Percentiles rank a stretch among this genome's conserved stretches.
Conservation (phyloP, 2,329 filamentous ascomycete species). For the Aureobasidium sp. region DNA sequence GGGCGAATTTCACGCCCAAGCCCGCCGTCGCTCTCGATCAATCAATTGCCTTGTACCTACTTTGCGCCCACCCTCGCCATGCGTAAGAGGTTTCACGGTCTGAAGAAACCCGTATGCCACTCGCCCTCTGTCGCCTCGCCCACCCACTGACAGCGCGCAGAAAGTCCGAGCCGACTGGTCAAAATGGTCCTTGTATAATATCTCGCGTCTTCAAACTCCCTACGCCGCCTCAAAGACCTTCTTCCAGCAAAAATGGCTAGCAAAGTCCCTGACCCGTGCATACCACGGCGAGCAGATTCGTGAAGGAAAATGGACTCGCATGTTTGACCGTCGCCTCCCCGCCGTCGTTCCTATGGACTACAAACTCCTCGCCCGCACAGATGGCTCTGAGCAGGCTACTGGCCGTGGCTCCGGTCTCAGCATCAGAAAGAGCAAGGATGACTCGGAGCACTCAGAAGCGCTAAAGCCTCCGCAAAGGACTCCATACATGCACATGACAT, state of each 20-base stretch:
- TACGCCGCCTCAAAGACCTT: constrained; percentile 55
- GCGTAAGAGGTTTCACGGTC: constrained; percentile 17
- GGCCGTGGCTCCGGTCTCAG: constrained; percentile 73
- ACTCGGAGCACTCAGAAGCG: constrained; percentile 16
- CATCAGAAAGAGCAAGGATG: constrained; percentile 18
- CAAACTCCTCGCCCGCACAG: constrained; percentile 66
- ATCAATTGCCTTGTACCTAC: neutral
- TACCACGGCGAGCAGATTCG: constrained; percentile 95
- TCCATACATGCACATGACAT: constrained; percentile 95
- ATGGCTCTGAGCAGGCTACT: constrained; percentile 76
- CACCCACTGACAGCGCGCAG: constrained; percentile 40
- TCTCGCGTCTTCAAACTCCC: constrained; percentile 51
- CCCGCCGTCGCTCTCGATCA: neutral
- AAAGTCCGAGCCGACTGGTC: constrained; percentile 95
- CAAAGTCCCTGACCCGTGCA: constrained; percentile 73
- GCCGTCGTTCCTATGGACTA: constrained; percentile 83
- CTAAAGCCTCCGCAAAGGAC: constrained; percentile 44
- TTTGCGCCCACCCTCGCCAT: constrained; percentile 8
- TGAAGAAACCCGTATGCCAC: constrained; percentile 14
- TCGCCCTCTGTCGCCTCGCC: neutral
- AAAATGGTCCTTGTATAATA: constrained; percentile 93
- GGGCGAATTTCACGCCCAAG: constrained; percentile 6
- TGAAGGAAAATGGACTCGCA: constrained; percentile 88
- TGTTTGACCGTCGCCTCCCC: constrained; percentile 76
- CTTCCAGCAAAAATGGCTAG: constrained; percentile 97